A percentile compares a stretch with the other conserved stretches of the same genome.
phyloP scores from a whole-genome alignment of 331 rosid species.

The Cydonia oblonga region DNA sequence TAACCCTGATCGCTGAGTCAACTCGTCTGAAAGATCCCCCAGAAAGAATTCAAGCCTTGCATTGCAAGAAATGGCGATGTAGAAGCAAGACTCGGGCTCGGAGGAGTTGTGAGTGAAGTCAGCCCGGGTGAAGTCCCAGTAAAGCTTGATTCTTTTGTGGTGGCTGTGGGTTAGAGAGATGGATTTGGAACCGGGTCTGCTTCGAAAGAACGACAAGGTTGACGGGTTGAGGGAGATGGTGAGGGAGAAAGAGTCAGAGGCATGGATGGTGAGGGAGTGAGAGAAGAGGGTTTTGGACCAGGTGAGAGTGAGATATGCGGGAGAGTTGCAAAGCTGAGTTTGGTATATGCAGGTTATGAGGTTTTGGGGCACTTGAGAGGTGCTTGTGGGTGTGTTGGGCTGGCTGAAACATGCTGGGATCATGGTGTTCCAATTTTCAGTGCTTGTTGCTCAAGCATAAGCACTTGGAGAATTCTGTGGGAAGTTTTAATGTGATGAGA shows the following conservation, averaged over 20 bases:
- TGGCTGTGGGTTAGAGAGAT: constrained; percentile 23
- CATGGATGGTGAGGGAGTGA: constrained; percentile 44
- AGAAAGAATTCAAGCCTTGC: constrained; percentile 44
- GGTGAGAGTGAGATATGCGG: constrained; percentile 51
- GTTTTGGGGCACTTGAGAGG: constrained; percentile 41
- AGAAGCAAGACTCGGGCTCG: constrained; percentile 60
- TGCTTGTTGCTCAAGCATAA: constrained; percentile 24
- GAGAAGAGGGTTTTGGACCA: constrained; percentile 54
- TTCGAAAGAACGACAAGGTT: constrained; percentile 41
- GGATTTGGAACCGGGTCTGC: constrained; percentile 47
- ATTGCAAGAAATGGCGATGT: constrained; percentile 42
- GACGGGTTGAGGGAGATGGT: constrained; percentile 50
- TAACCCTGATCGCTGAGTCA: constrained; percentile 21
- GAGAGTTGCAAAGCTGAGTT: constrained; percentile 49
- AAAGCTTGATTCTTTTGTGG: constrained; percentile 38
- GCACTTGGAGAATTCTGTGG: not conserved
- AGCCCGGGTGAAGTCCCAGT: constrained; percentile 62
- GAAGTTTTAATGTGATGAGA: not conserved
- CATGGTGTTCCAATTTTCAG: constrained; percentile 28
- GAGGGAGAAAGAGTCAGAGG: constrained; percentile 44
- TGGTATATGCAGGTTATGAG: constrained; percentile 61
- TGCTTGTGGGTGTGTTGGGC: constrained; percentile 41
- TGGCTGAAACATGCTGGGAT: constrained; percentile 71
- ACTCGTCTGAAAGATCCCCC: constrained; percentile 45
- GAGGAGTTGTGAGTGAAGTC: constrained; percentile 40